Evolutionary conservation across 2,329 filamentous ascomycete genomes (phyloP).

Genomic region (Mollisiaceae sp.): DNA sequence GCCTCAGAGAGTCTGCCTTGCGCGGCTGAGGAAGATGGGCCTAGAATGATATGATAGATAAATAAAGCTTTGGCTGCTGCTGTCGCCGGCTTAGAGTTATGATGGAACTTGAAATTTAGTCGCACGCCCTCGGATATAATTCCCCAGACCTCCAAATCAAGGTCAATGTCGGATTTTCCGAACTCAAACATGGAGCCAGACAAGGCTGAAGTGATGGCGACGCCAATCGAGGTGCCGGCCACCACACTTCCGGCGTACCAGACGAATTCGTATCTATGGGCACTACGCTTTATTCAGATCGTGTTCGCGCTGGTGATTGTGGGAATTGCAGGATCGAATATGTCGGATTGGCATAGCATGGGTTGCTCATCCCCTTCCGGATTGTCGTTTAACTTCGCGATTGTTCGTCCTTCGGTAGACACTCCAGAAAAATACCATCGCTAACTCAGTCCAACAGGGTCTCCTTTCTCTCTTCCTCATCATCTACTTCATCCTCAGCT

Average conservation of each 20-base stretch:
- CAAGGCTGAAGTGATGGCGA: background rate
- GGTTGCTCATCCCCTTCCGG: slow-evolving; percentile 2
- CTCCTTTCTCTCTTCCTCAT: slow-evolving; percentile 2
- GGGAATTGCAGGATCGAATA: background rate
- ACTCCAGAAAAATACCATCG: background rate
- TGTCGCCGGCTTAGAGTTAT: background rate
- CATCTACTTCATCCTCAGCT: slow-evolving; percentile 3
- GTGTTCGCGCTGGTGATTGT: slow-evolving; percentile 11
- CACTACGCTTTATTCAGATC: slow-evolving; percentile 4
- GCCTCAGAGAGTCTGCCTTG: background rate
- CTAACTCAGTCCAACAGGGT: background rate
- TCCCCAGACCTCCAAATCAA: background rate
- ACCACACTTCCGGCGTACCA: background rate
- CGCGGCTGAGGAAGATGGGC: background rate
- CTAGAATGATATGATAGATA: background rate
- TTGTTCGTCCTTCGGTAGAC: background rate
- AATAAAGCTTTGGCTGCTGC: background rate
- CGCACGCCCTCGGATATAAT: background rate
- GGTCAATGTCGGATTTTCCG: background rate
- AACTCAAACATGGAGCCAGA: background rate
- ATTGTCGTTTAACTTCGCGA: slow-evolving; percentile 1
- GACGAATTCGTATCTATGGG: background rate
- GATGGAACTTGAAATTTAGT: background rate
- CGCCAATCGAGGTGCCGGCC: background rate
- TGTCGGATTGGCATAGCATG: slow-evolving; percentile 5